A percentile compares a stretch with the other conserved stretches of the same genome.
These are phyloP conservation scores for Apiospora rasikravindrae DNA, from an alignment of 2,329 filamentous ascomycete genomes.

Conservation along the genomic window DNA sequence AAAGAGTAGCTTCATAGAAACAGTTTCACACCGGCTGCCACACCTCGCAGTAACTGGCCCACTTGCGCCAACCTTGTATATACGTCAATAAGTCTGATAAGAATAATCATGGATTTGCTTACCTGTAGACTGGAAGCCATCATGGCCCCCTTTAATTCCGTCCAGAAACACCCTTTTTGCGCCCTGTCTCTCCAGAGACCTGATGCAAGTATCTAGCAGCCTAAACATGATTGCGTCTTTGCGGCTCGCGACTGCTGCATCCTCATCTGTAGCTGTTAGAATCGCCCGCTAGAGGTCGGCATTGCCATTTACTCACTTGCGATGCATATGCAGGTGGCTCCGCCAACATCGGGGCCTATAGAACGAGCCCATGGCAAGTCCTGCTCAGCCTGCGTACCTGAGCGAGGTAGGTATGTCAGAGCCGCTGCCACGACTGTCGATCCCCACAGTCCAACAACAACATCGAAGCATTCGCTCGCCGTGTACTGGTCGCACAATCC, in stretches of 20 bases:
- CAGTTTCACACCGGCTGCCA: constrained; percentile 49
- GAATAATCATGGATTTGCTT: constrained; percentile 31
- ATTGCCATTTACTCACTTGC: constrained; percentile 48
- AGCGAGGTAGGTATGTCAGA: constrained; percentile 56
- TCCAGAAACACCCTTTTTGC: constrained; percentile 63
- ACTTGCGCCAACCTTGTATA: constrained; percentile 59
- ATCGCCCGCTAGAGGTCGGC: not conserved
- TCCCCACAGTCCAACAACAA: constrained; percentile 58
- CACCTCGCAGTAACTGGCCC: constrained; percentile 62
- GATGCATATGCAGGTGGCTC: constrained; percentile 66
- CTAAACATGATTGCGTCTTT: constrained; percentile 58
- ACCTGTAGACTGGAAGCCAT: constrained; percentile 59
- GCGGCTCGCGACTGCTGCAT: constrained; percentile 41
- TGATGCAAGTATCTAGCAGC: constrained; percentile 58
- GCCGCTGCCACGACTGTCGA: constrained; percentile 57
- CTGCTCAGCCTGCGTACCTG: constrained; percentile 50
- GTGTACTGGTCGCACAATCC: constrained; percentile 67
- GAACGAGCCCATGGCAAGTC: constrained; percentile 62
- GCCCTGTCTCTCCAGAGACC: constrained; percentile 51
- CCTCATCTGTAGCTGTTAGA: not conserved
- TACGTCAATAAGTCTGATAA: not conserved
- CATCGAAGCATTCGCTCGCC: constrained; percentile 56
- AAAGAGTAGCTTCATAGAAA: not conserved
- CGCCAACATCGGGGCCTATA: constrained; percentile 58
- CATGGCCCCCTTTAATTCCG: constrained; percentile 55